Base-by-base conservation (phyloP, 2,329 filamentous ascomycete genomes). In the Corynespora cassiicola region DNA sequence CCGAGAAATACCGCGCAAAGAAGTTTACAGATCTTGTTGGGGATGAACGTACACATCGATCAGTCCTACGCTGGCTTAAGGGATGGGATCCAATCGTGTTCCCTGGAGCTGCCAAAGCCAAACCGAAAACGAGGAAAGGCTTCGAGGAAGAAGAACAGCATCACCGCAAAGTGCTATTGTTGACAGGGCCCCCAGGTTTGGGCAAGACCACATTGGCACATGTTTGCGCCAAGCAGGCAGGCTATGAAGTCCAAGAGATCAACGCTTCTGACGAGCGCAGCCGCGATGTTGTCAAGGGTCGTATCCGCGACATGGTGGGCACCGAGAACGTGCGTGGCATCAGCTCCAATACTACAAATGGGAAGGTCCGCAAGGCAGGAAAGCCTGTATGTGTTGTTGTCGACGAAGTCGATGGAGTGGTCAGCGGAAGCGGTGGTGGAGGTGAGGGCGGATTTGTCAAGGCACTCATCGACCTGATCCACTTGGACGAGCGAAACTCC, bases 241-340 rank as follows among this genome's bases (percentile, higher is more conserved):
- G 94, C 0, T 99, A 99, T 58, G 94, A 97, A 59, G 88, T 95
- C 1, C 81, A 97, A 62, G 94, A 99, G 65, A 95, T 99, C 70
- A 99, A 99, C 58, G 94, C 95, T 7, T 97, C 92, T 56, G 94
- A 99, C 61, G 95, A 99, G 63, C 81, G 94, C 56, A 96, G 90
- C 61, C 80, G 81, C 19, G 85, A 92, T 58, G 90, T 99, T 2
- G 94, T 99, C 22, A 94, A 88, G 63, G 90, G 89, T 6, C 81
- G 90, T 11, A 96, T 99, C 51, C 81, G 88, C 54, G 95, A 96
- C 39, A 92, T 89, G 65, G 79, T 99, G 21, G 91, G 89, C 0
- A 99, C 94, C 0, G 92, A 99, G 66, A 96, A 89, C 43, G 92
- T 99, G 45, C 94, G 80, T 18, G 84, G 88, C 7, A 77, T 82